These are phyloP conservation scores for Wickerhamomyces sydowiorum DNA, from an alignment of 805 yeast species.

Conservation along the genomic window DNA sequence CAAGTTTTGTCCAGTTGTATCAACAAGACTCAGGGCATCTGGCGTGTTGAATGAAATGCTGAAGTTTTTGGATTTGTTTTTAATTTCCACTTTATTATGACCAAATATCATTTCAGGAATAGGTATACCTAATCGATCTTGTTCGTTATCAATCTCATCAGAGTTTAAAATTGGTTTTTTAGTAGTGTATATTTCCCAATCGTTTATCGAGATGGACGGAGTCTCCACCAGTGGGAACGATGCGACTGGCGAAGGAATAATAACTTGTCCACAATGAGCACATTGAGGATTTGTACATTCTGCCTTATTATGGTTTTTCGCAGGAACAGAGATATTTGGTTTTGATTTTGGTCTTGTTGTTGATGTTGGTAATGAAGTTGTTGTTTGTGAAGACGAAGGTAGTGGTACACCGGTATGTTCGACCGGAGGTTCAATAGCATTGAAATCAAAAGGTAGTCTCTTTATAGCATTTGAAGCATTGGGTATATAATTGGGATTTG, in stretches of 20 bases:
- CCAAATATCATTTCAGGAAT: slow-evolving; percentile 98
- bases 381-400: background rate
- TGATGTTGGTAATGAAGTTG: background rate
- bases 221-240: slow-evolving; percentile 54
- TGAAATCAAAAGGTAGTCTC: background rate
- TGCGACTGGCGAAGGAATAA: slow-evolving; percentile 73
- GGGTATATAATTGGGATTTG: slow-evolving; percentile 1
- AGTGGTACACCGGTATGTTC: slow-evolving; percentile 6
- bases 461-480: background rate
- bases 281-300: slow-evolving; percentile 41
- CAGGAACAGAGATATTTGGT: slow-evolving; percentile 32
- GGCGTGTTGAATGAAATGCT: slow-evolving; percentile 64
- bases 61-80: slow-evolving; percentile 34
- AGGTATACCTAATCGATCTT: slow-evolving; percentile 61
- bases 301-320: slow-evolving; percentile 29
- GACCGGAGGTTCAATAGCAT: slow-evolving; percentile 6
- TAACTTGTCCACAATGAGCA: slow-evolving; percentile 61
- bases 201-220: slow-evolving; percentile 63
- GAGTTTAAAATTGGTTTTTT: slow-evolving; percentile 76
- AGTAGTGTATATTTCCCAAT: slow-evolving; percentile 72
- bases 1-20: slow-evolving; percentile 42
- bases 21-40: slow-evolving; percentile 64
- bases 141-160: slow-evolving; percentile 63
- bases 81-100: slow-evolving; percentile 57
- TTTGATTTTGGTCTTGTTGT: background rate